A percentile compares a stretch with the other conserved stretches of the same genome.
Conservation (phyloP, 2,329 filamentous ascomycete genomes). For the Dactylellina leptospora region DNA sequence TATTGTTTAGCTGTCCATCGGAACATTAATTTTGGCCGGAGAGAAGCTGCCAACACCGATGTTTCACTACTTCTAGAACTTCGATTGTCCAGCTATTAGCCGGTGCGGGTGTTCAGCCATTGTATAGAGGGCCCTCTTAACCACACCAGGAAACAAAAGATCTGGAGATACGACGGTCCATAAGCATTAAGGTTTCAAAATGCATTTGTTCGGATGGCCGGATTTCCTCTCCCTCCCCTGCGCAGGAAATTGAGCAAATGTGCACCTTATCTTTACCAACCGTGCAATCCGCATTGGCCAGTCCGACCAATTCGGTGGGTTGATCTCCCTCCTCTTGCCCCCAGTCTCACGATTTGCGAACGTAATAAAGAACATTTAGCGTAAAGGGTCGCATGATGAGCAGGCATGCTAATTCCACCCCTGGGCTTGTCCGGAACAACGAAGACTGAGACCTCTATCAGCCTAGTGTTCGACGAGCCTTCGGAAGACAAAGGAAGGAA, state of each 20-base stretch:
- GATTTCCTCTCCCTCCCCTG: background rate
- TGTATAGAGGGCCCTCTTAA: too few relatives aligned
- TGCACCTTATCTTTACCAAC: slow-evolving; percentile 34
- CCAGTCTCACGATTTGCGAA: slow-evolving; percentile 48
- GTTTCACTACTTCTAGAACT: slow-evolving; percentile 43
- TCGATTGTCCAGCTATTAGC: slow-evolving; percentile 6
- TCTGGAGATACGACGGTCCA: slow-evolving; percentile 24
- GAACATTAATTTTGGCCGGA: slow-evolving; percentile 34
- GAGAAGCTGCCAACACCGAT: slow-evolving; percentile 7
- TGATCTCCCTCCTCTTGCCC: slow-evolving; percentile 47
- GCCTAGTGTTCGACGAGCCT: slow-evolving; percentile 13
- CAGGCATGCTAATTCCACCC: slow-evolving; percentile 34
- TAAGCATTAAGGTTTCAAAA: slow-evolving; percentile 47
- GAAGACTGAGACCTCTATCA: slow-evolving; percentile 36
- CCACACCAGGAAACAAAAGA: slow-evolving; percentile 17
- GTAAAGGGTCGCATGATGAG: slow-evolving; percentile 46
- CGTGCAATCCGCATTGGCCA: slow-evolving; percentile 11
- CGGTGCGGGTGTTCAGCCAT: too few relatives aligned
- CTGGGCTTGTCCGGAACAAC: slow-evolving; percentile 31
- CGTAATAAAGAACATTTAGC: slow-evolving; percentile 38
- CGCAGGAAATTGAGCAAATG: slow-evolving; percentile 22
- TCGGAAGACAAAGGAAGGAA: slow-evolving; percentile 33
- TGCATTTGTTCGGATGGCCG: background rate
- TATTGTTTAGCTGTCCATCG: slow-evolving; percentile 23
- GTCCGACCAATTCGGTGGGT: background rate